Evolutionary conservation across 768 basidiomycete genomes (phyloP).

Genomic region (Favolaschia claudopus): DNA sequence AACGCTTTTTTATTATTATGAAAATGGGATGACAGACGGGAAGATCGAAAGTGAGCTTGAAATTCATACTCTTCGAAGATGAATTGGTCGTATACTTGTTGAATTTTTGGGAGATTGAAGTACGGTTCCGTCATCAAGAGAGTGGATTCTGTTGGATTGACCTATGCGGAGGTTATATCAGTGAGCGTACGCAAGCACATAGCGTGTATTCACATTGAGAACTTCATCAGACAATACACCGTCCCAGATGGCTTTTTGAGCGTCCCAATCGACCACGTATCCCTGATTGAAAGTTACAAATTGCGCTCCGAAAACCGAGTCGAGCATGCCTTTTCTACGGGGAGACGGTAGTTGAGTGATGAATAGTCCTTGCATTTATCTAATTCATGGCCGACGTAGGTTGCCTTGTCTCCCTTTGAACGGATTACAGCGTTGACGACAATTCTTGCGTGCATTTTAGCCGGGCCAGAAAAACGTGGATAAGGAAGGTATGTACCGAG

Average conservation of each 20-base stretch:
- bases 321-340: slow-evolving; percentile 81
- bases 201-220: slow-evolving; percentile 58
- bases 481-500: slow-evolving; percentile 11
- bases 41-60: slow-evolving; percentile 77
- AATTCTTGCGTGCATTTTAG: slow-evolving; percentile 50
- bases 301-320: slow-evolving; percentile 8
- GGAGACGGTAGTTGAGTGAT: slow-evolving; percentile 81
- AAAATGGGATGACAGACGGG: slow-evolving; percentile 63
- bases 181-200: background rate
- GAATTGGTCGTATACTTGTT: slow-evolving; percentile 94
- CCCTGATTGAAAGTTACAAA: slow-evolving; percentile 62
- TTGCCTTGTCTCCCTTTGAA: slow-evolving; percentile 82
- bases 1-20: slow-evolving; percentile 10
- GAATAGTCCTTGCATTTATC: slow-evolving; percentile 80
- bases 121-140: slow-evolving; percentile 93
- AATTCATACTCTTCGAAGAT: slow-evolving; percentile 98
- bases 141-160: slow-evolving; percentile 75
- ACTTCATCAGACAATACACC: slow-evolving; percentile 79
- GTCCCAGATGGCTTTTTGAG: slow-evolving; percentile 95
- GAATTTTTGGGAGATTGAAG: slow-evolving; percentile 91
- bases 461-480: background rate
- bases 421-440: slow-evolving; percentile 85
- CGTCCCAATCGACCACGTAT: slow-evolving; percentile 94
- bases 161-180: slow-evolving; percentile 45
- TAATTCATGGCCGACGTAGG: slow-evolving; percentile 89